Evolutionary conservation across 2,329 filamentous ascomycete species (phyloP).

Genomic region (Penicillium sp.): DNA sequence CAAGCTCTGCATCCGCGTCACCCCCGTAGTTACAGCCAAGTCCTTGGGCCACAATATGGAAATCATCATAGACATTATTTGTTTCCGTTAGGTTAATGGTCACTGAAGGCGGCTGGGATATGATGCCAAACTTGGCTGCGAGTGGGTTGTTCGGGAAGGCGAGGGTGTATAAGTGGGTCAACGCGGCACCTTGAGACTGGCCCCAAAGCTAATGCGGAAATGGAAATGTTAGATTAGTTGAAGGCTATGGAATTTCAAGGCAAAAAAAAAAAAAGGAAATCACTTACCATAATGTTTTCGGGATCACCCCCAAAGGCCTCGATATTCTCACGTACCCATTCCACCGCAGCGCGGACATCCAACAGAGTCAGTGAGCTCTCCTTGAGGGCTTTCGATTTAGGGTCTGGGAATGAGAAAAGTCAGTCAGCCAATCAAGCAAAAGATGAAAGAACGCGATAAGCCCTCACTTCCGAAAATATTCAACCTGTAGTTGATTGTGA

Average conservation of each 20-base stretch:
- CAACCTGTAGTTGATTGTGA: conserved; percentile 36
- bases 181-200: conserved; percentile 25
- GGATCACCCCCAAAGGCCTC: conserved; percentile 36
- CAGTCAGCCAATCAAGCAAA: not conserved
- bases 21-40: conserved; percentile 28
- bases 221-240: not conserved
- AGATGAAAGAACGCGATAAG: not conserved
- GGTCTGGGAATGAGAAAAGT: conserved; percentile 1
- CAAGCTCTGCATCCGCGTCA: conserved; percentile 24
- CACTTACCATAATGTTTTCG: conserved; percentile 25
- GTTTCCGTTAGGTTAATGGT: conserved; percentile 6
- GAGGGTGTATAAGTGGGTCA: conserved; percentile 24
- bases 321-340: conserved; percentile 37
- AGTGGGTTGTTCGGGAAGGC: conserved; percentile 28
- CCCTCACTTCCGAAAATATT: conserved; percentile 26
- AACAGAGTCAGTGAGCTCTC: conserved; percentile 20
- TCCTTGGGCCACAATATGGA: conserved; percentile 29
- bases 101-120: conserved; percentile 6
- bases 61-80: conserved; percentile 24
- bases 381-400: conserved; percentile 22
- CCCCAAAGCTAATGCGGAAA: conserved; percentile 17
- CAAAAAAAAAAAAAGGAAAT: too few relatives aligned
- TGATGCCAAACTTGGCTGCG: conserved; percentile 18
- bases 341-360: conserved; percentile 24
- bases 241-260: not conserved